Conservation (phyloP, 306 rosid genomes). For the Quercus agrifolia region DNA sequence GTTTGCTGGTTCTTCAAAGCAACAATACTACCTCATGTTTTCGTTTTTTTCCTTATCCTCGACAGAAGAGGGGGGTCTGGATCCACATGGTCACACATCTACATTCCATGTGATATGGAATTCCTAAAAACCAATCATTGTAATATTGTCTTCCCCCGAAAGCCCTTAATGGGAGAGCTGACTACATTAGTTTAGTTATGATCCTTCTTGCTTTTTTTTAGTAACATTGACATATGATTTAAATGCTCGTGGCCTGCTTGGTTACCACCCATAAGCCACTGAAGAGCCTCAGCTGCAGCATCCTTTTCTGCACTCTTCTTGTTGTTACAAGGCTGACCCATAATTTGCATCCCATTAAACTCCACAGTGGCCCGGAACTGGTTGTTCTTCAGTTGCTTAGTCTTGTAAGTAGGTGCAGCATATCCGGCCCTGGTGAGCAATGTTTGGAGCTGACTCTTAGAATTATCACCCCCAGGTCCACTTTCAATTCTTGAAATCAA, state of each 20-base stretch:
- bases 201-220: conserved; percentile 84
- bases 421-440: conserved; percentile 86
- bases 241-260: conserved; percentile 48
- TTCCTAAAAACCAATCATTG: neutral
- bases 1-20: neutral
- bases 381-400: conserved; percentile 55
- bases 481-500: conserved; percentile 80
- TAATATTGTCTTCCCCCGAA: neutral
- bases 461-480: conserved; percentile 98
- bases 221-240: conserved; percentile 66
- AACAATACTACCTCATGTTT: neutral
- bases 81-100: neutral
- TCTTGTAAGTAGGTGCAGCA: conserved; percentile 69
- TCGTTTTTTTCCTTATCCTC: neutral
- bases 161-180: neutral
- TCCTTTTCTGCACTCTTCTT: conserved; percentile 95
- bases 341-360: conserved; percentile 70
- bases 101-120: neutral
- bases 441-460: conserved; percentile 95
- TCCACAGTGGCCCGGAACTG: conserved; percentile 74
- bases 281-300: conserved; percentile 92
- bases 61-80: neutral
- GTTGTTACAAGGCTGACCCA: conserved; percentile 83
- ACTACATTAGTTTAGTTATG: conserved; percentile 31
- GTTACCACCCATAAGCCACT: conserved; percentile 75